phyloP scores from a whole-genome alignment of 176 grass and related monocot genomes.

The Oryza nivara region DNA sequence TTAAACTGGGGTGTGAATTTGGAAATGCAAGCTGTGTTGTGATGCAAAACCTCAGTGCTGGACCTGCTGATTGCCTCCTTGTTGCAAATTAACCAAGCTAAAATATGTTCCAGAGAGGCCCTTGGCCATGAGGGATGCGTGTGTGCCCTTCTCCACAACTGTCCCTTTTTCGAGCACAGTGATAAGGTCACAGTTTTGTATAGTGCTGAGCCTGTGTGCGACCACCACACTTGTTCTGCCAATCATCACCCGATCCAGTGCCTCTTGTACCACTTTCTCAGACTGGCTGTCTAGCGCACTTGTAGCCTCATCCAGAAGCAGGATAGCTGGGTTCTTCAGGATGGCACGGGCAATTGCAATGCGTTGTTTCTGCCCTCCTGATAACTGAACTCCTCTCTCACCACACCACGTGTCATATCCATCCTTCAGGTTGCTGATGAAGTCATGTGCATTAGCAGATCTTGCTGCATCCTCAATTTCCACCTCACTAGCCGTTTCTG shows the following conservation, averaged over 20 bases:
- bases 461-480: slow-evolving; percentile 86
- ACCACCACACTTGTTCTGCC: slow-evolving; percentile 89
- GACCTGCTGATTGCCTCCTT: slow-evolving; percentile 52
- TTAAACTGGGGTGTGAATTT: not conserved
- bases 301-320: slow-evolving; percentile 90
- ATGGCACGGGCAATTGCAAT: slow-evolving; percentile 95
- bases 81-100: slow-evolving; percentile 78
- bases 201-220: slow-evolving; percentile 86
- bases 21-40: not conserved
- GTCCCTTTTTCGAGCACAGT: slow-evolving; percentile 81
- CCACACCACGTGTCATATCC: slow-evolving; percentile 92
- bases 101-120: slow-evolving; percentile 70
- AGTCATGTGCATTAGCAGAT: slow-evolving; percentile 85
- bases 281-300: slow-evolving; percentile 95
- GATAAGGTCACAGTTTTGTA: slow-evolving; percentile 82
- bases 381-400: slow-evolving; percentile 83
- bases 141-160: slow-evolving; percentile 90
- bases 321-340: slow-evolving; percentile 78
- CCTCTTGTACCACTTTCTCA: slow-evolving; percentile 86
- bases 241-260: slow-evolving; percentile 85
- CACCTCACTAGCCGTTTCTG: slow-evolving; percentile 56
- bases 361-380: slow-evolving; percentile 94
- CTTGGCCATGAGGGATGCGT: slow-evolving; percentile 86
- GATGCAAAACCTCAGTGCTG: slow-evolving; percentile 36
- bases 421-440: slow-evolving; percentile 92